Evolutionary conservation across 805 yeast species (phyloP).

Genomic region (Candida chauliodis): DNA sequence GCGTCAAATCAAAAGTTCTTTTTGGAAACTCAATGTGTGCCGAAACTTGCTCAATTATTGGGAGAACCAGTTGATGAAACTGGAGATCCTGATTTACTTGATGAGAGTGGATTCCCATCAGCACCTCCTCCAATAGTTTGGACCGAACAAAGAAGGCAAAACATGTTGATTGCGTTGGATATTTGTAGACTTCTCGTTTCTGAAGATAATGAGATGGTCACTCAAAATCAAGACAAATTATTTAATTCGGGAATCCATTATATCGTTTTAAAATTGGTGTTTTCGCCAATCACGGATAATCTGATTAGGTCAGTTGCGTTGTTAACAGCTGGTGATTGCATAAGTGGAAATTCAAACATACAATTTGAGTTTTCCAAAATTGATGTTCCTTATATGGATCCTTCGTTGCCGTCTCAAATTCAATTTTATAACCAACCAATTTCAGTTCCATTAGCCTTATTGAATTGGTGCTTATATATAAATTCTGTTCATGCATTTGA

Average conservation of each 20-base stretch:
- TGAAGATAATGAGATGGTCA: slow-evolving; percentile 67
- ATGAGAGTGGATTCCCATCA: slow-evolving; percentile 16
- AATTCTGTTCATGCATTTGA: slow-evolving; percentile 86
- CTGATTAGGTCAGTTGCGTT: slow-evolving; percentile 66
- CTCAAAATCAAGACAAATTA: slow-evolving; percentile 57
- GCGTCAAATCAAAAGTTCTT: slow-evolving; percentile 88
- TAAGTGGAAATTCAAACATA: slow-evolving; percentile 59
- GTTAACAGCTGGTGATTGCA: slow-evolving; percentile 72
- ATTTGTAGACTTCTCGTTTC: slow-evolving; percentile 67
- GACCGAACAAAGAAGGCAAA: slow-evolving; percentile 73
- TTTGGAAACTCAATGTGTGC: slow-evolving; percentile 77
- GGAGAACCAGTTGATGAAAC: slow-evolving; percentile 52
- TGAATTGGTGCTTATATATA: slow-evolving; percentile 77
- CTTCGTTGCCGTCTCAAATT: slow-evolving; percentile 49
- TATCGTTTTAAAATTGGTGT: slow-evolving; percentile 65
- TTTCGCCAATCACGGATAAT: slow-evolving; percentile 62
- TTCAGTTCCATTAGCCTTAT: slow-evolving; percentile 70
- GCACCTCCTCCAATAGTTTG: slow-evolving; percentile 49
- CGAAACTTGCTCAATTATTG: slow-evolving; percentile 58
- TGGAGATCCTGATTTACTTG: slow-evolving; percentile 10
- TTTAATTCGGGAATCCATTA: slow-evolving; percentile 61
- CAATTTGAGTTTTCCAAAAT: slow-evolving; percentile 73
- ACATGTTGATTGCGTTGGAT: slow-evolving; percentile 64
- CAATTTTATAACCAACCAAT: slow-evolving; percentile 36
- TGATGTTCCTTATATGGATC: slow-evolving; percentile 91